Percentiles rank a stretch among this genome's conserved stretches.
Conservation (phyloP, 2,329 filamentous ascomycete genomes). For the Colletotrichum theobromicola region DNA sequence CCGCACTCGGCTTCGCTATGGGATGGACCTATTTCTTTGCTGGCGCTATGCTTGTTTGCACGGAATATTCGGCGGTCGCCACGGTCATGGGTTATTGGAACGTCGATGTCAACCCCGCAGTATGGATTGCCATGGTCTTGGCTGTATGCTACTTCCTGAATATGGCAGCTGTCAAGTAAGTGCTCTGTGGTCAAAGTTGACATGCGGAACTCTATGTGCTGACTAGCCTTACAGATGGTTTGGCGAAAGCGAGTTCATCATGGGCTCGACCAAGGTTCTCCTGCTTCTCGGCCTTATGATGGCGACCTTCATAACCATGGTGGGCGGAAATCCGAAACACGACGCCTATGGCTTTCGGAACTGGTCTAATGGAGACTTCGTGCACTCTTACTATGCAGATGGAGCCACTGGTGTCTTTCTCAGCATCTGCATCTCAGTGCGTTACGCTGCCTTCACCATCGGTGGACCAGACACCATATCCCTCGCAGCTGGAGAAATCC, state of each 20-base stretch:
- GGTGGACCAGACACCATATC: constrained; percentile 71
- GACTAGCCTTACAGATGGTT: constrained; percentile 25
- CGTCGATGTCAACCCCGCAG: constrained; percentile 46
- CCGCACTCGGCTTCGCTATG: constrained; percentile 61
- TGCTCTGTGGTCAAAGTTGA: background rate
- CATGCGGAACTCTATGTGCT: background rate
- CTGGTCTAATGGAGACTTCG: constrained; percentile 43
- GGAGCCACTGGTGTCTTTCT: constrained; percentile 66
- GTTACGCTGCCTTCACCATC: constrained; percentile 73
- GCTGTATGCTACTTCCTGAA: constrained; percentile 51
- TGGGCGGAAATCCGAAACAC: constrained; percentile 67
- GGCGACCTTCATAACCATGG: constrained; percentile 72
- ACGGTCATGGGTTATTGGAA: constrained; percentile 51
- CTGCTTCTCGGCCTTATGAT: constrained; percentile 60
- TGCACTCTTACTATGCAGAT: constrained; percentile 36
- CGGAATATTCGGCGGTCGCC: constrained; percentile 48
- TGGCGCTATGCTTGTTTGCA: constrained; percentile 49
- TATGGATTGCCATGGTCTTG: constrained; percentile 54
- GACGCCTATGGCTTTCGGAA: constrained; percentile 69
- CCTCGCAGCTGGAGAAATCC: constrained; percentile 61
- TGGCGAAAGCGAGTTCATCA: constrained; percentile 53
- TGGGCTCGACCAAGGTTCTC: constrained; percentile 60
- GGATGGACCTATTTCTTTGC: constrained; percentile 53
- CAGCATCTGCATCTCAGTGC: constrained; percentile 60
- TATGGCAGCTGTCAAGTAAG: constrained; percentile 47